These are phyloP conservation scores for Royoungia palumana DNA, from an alignment of 768 basidiomycete genomes.

Conservation along the genomic window DNA sequence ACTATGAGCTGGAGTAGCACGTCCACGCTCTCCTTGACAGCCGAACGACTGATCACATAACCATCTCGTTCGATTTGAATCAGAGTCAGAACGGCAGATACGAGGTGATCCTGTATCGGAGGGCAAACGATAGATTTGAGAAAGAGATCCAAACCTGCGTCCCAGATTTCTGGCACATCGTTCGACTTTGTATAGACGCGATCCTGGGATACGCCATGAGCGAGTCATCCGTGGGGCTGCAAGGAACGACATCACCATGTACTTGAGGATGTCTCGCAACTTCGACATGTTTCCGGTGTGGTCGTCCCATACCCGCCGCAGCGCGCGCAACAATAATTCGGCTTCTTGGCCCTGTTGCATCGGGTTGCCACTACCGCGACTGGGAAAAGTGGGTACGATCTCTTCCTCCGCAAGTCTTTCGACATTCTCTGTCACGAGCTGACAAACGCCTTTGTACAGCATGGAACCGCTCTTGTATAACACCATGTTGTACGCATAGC, in stretches of 20 bases:
- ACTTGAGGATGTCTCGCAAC: constrained; percentile 85
- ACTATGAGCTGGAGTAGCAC: constrained; percentile 70
- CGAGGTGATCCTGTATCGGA: constrained; percentile 80
- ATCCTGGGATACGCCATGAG: constrained; percentile 60
- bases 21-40: constrained; percentile 85
- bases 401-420: constrained; percentile 70
- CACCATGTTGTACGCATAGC: constrained; percentile 94
- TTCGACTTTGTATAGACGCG: constrained; percentile 77
- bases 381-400: constrained; percentile 82
- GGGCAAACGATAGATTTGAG: constrained; percentile 72
- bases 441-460: constrained; percentile 81
- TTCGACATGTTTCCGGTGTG: constrained; percentile 87
- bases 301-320: constrained; percentile 90
- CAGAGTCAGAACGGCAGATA: constrained; percentile 79
- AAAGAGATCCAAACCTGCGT: constrained; percentile 82
- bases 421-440: constrained; percentile 79
- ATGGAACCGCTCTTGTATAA: constrained; percentile 79
- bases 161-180: constrained; percentile 75
- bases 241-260: constrained; percentile 67
- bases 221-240: neutral
- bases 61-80: constrained; percentile 91
- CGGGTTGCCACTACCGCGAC: constrained; percentile 60
- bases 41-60: constrained; percentile 85
- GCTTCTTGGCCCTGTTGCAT: constrained; percentile 79
- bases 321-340: constrained; percentile 77